Evolutionary conservation across 78 protist genomes (phyloP).

Genomic region (Dictyostelium firmibasis): DNA sequence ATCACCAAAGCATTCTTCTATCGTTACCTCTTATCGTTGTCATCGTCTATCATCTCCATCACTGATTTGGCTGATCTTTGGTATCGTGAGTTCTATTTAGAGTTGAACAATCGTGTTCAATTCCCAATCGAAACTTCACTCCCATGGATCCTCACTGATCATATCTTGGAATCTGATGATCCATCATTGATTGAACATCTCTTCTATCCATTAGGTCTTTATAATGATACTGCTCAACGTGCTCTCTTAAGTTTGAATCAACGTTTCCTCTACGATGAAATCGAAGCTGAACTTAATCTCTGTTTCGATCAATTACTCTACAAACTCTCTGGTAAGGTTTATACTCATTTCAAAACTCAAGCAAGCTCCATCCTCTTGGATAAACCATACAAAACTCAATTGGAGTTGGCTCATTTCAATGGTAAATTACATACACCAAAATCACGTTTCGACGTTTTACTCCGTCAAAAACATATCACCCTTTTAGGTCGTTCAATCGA

Average conservation of each 20-base stretch:
- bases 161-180: conserved; percentile 78
- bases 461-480: conserved; percentile 85
- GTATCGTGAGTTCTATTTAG: conserved; percentile 93
- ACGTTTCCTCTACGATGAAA: conserved; percentile 90
- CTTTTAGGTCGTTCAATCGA: conserved; percentile 90
- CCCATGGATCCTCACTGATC: conserved; percentile 93
- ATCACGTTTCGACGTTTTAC: conserved; percentile 80
- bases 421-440: conserved; percentile 76
- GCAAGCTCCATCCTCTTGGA: conserved; percentile 82
- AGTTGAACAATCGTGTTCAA: conserved; percentile 82
- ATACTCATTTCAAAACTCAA: conserved; percentile 79
- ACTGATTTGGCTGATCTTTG: conserved; percentile 92
- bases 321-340: conserved; percentile 83
- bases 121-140: conserved; percentile 94
- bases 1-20: conserved; percentile 55
- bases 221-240: conserved; percentile 91
- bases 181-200: conserved; percentile 75
- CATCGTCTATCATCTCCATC: conserved; percentile 9
- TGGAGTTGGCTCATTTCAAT: conserved; percentile 53
- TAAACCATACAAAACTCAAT: conserved; percentile 55
- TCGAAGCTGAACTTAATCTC: conserved; percentile 94
- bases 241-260: conserved; percentile 78
- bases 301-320: conserved; percentile 92
- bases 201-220: conserved; percentile 90
- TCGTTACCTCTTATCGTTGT: conserved; percentile 48